phyloP scores from a whole-genome alignment of 129 eudicot species.

The Helichrysum umbraculigerum region DNA sequence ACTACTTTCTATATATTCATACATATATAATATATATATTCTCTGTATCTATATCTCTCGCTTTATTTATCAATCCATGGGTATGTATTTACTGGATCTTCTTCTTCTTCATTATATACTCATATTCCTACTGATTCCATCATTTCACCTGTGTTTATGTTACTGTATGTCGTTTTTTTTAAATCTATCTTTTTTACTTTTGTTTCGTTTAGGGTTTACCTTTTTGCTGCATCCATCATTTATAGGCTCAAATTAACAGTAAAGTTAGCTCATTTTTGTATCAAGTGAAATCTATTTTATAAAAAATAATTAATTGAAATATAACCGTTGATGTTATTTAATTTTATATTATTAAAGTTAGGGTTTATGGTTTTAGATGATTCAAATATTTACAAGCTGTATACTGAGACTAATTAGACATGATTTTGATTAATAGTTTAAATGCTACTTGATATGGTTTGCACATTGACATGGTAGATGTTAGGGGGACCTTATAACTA shows the following conservation, averaged over 20 bases:
- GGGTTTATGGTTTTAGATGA: background rate
- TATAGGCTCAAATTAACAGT: background rate
- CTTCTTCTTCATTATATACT: background rate
- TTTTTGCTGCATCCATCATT: background rate
- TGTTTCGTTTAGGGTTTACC: background rate
- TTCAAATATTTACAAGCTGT: background rate
- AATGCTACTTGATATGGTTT: background rate
- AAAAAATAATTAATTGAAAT: too few relatives aligned
- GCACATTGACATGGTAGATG: background rate
- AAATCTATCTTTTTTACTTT: too few relatives aligned
- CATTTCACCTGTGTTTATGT: background rate
- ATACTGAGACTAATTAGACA: background rate
- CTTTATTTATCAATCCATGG: background rate
- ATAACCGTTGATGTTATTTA: background rate
- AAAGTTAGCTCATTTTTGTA: background rate
- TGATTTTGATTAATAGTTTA: background rate
- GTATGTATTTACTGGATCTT: background rate
- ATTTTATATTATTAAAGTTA: too few relatives aligned
- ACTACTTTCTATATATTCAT: background rate
- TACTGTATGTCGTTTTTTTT: background rate
- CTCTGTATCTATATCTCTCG: background rate
- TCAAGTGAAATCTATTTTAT: background rate
- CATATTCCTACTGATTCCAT: background rate
- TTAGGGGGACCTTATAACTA: background rate
- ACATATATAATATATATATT: too few relatives aligned